A percentile compares a stretch with the other conserved stretches of the same genome.
These are phyloP conservation scores for Eimeria falciformis DNA, from an alignment of 169 alveolate species.

Conservation along the genomic window DNA sequence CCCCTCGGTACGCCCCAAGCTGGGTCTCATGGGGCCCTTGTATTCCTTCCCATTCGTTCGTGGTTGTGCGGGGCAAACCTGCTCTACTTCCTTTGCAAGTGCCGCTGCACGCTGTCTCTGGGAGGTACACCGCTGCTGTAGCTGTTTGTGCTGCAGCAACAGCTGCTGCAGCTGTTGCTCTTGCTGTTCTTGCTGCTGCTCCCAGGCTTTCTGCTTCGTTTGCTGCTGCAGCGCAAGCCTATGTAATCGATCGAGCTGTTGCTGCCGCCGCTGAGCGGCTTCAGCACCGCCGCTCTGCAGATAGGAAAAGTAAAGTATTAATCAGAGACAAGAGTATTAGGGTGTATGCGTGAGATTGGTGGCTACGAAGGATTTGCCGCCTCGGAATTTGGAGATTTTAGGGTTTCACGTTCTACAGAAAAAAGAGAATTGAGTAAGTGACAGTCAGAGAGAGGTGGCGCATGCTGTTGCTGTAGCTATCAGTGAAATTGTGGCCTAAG, in stretches of 20 bases:
- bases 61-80: background rate
- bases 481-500: no score
- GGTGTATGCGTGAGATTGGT: no score
- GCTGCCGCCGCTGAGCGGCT: background rate
- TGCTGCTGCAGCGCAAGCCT: constrained; percentile 41
- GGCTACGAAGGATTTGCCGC: no score
- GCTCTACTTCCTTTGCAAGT: background rate
- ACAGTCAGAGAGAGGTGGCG: background rate
- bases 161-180: constrained; percentile 39
- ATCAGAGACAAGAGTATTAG: no score
- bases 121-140: background rate
- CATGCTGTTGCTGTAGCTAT: no score
- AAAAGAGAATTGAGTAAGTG: background rate
- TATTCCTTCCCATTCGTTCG: background rate
- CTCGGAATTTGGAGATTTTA: no score
- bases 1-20: no score
- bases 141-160: background rate
- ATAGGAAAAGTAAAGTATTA: no score
- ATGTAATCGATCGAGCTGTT: background rate
- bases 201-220: constrained; percentile 26
- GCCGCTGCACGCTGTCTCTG: background rate
- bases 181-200: constrained; percentile 39
- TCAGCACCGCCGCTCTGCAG: constrained; percentile 40
- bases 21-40: background rate
- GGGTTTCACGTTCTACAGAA: background rate